A percentile compares a stretch with the other conserved stretches of the same genome.
phyloP scores from a whole-genome alignment of 768 basidiomycete genomes.

The Lenzites betulinus region DNA sequence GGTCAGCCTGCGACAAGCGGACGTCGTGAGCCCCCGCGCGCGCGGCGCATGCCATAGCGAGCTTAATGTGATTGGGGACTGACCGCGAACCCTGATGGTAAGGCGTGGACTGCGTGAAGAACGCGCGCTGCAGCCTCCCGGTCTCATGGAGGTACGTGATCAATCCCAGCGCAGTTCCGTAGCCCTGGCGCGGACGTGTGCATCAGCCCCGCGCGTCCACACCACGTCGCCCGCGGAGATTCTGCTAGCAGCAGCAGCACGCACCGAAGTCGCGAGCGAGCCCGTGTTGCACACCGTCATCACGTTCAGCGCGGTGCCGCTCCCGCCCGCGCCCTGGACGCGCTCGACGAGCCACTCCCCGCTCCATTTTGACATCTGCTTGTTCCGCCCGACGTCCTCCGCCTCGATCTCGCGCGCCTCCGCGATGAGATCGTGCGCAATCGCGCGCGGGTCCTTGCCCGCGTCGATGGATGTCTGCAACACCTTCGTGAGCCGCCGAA shows the following conservation, averaged over 20 bases:
- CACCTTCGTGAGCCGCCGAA: slow-evolving; percentile 60
- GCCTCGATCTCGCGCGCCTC: slow-evolving; percentile 76
- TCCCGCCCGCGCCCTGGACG: slow-evolving; percentile 42
- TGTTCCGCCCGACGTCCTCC: slow-evolving; percentile 88
- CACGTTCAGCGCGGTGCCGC: slow-evolving; percentile 64
- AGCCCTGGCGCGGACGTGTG: slow-evolving; percentile 59
- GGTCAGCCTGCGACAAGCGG: slow-evolving; percentile 63
- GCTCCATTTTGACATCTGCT: slow-evolving; percentile 80
- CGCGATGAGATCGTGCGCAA: slow-evolving; percentile 58
- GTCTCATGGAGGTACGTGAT: slow-evolving; percentile 88
- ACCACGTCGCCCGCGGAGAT: neutral
- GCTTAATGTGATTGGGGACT: slow-evolving; percentile 6
- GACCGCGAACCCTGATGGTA: slow-evolving; percentile 92
- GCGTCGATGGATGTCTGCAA: slow-evolving; percentile 44
- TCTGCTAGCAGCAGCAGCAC: slow-evolving; percentile 25
- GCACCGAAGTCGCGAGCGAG: slow-evolving; percentile 88
- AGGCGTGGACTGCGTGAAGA: slow-evolving; percentile 92
- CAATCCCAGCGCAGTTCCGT: slow-evolving; percentile 92
- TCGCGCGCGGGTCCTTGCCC: slow-evolving; percentile 44
- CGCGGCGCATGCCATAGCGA: neutral
- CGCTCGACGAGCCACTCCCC: slow-evolving; percentile 79
- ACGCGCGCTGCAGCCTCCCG: slow-evolving; percentile 76
- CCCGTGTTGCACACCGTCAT: slow-evolving; percentile 98
- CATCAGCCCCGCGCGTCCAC: slow-evolving; percentile 1
- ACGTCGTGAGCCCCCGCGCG: neutral